phyloP scores from a whole-genome alignment of 345 rosid genomes.

The Murraya paniculata region DNA sequence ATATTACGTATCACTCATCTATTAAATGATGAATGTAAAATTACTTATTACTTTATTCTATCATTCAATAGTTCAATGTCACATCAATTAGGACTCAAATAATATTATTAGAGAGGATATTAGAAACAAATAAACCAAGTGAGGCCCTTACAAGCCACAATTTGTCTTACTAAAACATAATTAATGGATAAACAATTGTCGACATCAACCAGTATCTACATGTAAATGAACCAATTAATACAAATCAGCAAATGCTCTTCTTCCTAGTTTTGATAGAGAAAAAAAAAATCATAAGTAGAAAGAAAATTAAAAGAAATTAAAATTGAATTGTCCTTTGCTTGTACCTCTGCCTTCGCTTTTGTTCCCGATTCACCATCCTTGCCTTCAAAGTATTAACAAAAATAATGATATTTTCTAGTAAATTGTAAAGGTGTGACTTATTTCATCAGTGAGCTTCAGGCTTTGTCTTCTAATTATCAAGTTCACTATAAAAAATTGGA shows the following conservation, averaged over 20 bases:
- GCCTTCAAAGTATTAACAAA: conserved; percentile 5
- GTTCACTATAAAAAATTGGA: conserved; percentile 29
- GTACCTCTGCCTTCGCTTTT: background rate
- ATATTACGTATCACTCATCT: too few species aligned
- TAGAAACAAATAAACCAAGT: background rate
- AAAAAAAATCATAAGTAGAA: background rate
- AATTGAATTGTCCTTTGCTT: background rate
- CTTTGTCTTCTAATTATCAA: conserved; percentile 15
- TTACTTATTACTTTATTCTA: background rate
- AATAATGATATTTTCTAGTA: background rate
- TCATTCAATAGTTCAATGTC: too few species aligned
- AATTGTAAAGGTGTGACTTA: background rate
- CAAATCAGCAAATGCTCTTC: background rate
- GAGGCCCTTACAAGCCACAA: conserved; percentile 6
- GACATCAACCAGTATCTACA: background rate
- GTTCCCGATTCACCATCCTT: background rate
- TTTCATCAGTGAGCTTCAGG: background rate
- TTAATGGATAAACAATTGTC: background rate
- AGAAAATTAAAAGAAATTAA: background rate
- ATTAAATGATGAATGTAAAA: background rate
- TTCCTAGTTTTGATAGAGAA: background rate
- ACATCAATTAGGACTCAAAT: too few species aligned
- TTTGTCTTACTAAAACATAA: background rate
- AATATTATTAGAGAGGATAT: background rate
- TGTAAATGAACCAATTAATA: conserved; percentile 8